Percentiles rank a stretch among this genome's conserved stretches.
These are phyloP conservation scores for Paramecium biaurelia DNA, from an alignment of 73 alveolate genomes.

Conservation along the genomic window DNA sequence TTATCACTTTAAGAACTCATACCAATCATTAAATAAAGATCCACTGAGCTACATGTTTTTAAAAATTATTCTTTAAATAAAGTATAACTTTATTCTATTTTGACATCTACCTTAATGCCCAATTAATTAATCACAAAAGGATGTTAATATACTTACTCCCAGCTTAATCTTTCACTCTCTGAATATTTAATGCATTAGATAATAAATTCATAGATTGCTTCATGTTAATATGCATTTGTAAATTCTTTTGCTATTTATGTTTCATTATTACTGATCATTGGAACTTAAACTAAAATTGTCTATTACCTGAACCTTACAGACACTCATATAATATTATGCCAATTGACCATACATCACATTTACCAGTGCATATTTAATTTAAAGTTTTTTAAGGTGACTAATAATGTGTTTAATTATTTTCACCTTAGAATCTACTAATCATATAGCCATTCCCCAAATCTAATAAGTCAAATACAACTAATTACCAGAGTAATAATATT, in stretches of 20 bases:
- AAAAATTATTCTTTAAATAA: neutral
- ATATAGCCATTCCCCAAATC: neutral
- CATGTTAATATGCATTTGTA: neutral
- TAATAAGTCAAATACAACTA: neutral
- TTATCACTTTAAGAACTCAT: neutral
- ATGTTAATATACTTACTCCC: constrained; percentile 8
- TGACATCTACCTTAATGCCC: neutral
- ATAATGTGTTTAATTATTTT: neutral
- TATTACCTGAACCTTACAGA: constrained; percentile 34
- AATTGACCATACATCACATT: constrained; percentile 67
- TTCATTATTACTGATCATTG: neutral
- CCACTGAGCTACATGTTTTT: neutral
- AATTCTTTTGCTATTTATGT: neutral
- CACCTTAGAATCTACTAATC: neutral
- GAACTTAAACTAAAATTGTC: neutral
- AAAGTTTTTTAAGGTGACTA: neutral
- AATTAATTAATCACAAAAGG: neutral
- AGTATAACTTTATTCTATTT: neutral
- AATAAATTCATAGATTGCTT: neutral
- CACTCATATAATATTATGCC: constrained; percentile 61
- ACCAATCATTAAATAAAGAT: neutral
- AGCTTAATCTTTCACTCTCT: constrained; percentile 12
- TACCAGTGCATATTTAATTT: neutral
- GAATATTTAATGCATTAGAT: neutral
- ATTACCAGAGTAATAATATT: neutral